A percentile compares a stretch with the other conserved stretches of the same genome.
These are phyloP conservation scores for Anisodus acutangulus DNA, from an alignment of 257 asterid genomes.

Conservation along the genomic window DNA sequence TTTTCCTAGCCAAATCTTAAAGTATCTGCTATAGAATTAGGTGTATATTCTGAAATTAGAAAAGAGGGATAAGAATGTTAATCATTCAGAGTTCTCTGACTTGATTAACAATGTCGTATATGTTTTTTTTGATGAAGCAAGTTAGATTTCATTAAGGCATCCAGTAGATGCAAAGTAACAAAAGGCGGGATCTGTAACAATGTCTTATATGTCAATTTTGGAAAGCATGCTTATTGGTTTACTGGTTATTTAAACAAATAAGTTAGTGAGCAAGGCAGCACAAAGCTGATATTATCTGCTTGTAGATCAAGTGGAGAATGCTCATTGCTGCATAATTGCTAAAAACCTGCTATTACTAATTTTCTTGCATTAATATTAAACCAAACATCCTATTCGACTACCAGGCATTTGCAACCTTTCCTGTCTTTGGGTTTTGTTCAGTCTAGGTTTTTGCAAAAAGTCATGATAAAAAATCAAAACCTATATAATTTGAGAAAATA, in stretches of 20 bases:
- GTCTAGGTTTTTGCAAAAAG: background rate
- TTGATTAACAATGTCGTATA: background rate
- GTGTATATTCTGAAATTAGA: constrained; percentile 8
- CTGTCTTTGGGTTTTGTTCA: background rate
- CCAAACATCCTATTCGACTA: background rate
- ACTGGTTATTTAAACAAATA: background rate
- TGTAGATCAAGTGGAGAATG: constrained; percentile 7
- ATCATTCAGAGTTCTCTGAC: constrained; percentile 13
- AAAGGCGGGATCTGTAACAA: no score
- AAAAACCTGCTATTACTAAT: background rate
- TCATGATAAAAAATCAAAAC: background rate
- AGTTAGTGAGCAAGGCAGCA: background rate
- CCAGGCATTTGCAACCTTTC: background rate
- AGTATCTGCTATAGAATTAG: background rate
- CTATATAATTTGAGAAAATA: background rate
- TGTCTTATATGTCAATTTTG: background rate
- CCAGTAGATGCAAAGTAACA: no score
- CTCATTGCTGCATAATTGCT: constrained; percentile 1
- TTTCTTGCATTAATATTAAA: constrained; percentile 5
- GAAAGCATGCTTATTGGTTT: constrained; percentile 12
- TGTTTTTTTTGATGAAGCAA: background rate
- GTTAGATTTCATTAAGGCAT: no score
- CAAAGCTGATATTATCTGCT: constrained; percentile 11
- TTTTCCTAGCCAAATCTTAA: background rate
- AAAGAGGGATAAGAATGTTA: background rate